Evolutionary conservation across 306 rosid species (phyloP).

Genomic region (Prunus fruticosa): DNA sequence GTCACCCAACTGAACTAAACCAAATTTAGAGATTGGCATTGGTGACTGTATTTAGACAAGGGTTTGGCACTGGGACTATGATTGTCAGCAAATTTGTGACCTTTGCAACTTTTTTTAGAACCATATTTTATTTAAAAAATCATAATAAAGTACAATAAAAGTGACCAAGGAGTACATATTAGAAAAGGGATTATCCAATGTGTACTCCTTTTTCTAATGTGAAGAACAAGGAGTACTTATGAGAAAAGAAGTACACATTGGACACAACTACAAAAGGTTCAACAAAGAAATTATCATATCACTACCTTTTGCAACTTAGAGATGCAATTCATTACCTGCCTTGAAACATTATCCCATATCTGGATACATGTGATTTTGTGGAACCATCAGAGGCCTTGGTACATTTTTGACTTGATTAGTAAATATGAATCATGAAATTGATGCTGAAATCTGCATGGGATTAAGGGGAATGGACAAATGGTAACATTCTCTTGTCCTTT

Average conservation of each 20-base stretch:
- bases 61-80: not conserved
- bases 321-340: not conserved
- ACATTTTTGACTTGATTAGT: not conserved
- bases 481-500: not conserved
- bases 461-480: not conserved
- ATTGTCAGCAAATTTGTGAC: not conserved
- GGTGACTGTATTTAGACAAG: not conserved
- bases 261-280: not conserved
- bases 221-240: not conserved
- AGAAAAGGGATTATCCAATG: not conserved
- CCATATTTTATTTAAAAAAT: not conserved
- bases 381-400: not conserved
- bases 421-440: not conserved
- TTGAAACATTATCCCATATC: not conserved
- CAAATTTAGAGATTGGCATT: not conserved
- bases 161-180: not conserved
- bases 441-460: not conserved
- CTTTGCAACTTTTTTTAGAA: not conserved
- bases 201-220: not conserved
- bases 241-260: not conserved
- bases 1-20: not conserved
- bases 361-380: not conserved
- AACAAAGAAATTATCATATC: not conserved
- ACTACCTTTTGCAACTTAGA: not conserved
- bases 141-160: not conserved